Conservation (phyloP, 2,329 filamentous ascomycete genomes). For the Colletotrichum trifolii region DNA sequence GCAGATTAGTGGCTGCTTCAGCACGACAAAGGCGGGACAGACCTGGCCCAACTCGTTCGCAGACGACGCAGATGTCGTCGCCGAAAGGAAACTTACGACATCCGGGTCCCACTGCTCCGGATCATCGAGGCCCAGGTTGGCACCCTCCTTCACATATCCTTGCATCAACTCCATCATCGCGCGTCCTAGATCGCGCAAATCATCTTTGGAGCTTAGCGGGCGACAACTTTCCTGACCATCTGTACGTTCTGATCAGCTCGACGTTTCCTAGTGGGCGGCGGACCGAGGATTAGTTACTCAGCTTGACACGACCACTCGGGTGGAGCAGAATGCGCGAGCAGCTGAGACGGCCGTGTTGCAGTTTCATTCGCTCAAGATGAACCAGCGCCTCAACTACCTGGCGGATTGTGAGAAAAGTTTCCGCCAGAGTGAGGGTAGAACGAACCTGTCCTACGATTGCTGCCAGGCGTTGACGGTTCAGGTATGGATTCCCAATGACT, state of each 20-base stretch:
- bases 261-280: neutral
- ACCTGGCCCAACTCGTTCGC: constrained; percentile 7
- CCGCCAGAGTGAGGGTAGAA: too few relatives aligned
- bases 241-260: constrained; percentile 1
- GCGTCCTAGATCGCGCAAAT: constrained; percentile 6
- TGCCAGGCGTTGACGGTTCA: too few relatives aligned
- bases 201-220: constrained; percentile 1
- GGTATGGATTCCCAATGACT: too few relatives aligned
- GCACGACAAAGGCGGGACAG: neutral
- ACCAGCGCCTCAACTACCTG: too few relatives aligned
- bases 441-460: too few relatives aligned
- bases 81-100: constrained; percentile 7
- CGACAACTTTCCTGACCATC: constrained; percentile 11
- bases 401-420: too few relatives aligned
- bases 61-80: constrained; percentile 6
- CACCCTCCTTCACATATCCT: constrained; percentile 8
- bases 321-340: constrained; percentile 9
- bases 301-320: constrained; percentile 7
- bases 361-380: constrained; percentile 11
- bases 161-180: constrained; percentile 9
- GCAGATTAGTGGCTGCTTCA: neutral
- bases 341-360: constrained; percentile 9
- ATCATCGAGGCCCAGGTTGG: constrained; percentile 7
- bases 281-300: constrained; percentile 2
- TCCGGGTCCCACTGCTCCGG: constrained; percentile 11